These are phyloP conservation scores for Amborella trichopoda DNA, from an alignment of 164 flowering plant genomes.

Conservation along the genomic window DNA sequence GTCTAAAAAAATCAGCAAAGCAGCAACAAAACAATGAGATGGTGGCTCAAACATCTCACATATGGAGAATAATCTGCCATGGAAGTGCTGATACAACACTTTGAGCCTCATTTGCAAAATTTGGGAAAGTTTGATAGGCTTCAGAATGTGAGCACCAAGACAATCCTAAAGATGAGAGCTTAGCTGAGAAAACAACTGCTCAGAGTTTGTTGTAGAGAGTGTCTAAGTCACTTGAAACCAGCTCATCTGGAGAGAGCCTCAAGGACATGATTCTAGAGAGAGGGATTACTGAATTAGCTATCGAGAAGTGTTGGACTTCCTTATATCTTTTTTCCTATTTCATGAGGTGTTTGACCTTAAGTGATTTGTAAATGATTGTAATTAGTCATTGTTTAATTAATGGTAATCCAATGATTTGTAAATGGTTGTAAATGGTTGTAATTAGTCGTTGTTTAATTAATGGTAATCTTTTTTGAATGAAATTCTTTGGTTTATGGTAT, in stretches of 20 bases:
- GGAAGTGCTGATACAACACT: slow-evolving; percentile 94
- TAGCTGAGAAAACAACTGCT: slow-evolving; percentile 55
- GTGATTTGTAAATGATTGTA: no score
- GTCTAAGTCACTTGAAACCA: slow-evolving; percentile 93
- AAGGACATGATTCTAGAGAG: slow-evolving; percentile 90
- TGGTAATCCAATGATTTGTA: no score
- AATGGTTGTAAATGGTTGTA: no score
- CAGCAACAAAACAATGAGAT: slow-evolving; percentile 98
- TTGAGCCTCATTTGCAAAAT: slow-evolving; percentile 69
- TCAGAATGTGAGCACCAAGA: slow-evolving; percentile 60
- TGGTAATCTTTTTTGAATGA: no score
- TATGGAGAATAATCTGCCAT: slow-evolving; percentile 97
- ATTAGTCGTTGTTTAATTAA: no score
- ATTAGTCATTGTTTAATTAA: no score
- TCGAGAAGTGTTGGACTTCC: no score
- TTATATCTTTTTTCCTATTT: no score
- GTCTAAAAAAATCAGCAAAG: slow-evolving; percentile 79
- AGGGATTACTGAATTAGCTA: slow-evolving; percentile 69
- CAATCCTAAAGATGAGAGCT: slow-evolving; percentile 61
- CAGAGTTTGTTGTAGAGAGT: slow-evolving; percentile 87
- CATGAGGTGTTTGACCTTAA: no score
- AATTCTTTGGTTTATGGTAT: no score
- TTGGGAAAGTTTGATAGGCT: slow-evolving; percentile 75
- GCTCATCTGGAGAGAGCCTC: slow-evolving; percentile 90
- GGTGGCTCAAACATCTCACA: slow-evolving; percentile 97